phyloP scores from a whole-genome alignment of 2,329 filamentous ascomycete species.

The Eutypa lata region DNA sequence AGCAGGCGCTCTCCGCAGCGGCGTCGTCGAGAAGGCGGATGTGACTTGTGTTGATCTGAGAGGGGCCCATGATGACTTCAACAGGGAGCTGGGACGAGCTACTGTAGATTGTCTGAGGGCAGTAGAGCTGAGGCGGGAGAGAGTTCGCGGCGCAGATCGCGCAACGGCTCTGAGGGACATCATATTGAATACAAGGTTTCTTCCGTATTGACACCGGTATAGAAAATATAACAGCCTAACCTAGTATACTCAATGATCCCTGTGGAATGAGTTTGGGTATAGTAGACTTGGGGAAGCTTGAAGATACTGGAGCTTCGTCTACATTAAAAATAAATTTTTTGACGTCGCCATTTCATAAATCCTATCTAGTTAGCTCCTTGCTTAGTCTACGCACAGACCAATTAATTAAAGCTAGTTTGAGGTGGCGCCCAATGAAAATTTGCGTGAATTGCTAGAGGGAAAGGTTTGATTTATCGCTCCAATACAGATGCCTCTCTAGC shows the following conservation, averaged over 20 bases:
- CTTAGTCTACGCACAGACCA: too few relatives aligned
- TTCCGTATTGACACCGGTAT: neutral
- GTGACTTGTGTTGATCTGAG: constrained; percentile 35
- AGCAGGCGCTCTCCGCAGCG: constrained; percentile 38
- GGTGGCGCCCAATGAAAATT: too few relatives aligned
- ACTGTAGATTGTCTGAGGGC: constrained; percentile 48
- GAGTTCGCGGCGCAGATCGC: constrained; percentile 63
- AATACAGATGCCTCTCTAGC: too few relatives aligned
- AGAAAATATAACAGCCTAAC: too few relatives aligned
- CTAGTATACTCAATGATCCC: too few relatives aligned
- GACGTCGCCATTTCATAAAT: too few relatives aligned
- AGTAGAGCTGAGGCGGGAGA: constrained; percentile 54
- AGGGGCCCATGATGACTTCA: constrained; percentile 43
- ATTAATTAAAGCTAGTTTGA: too few relatives aligned
- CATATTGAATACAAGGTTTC: constrained; percentile 47
- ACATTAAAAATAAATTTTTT: too few relatives aligned
- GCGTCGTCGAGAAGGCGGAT: constrained; percentile 49
- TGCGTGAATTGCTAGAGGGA: too few relatives aligned
- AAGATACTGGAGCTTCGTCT: neutral
- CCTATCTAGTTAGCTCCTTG: too few relatives aligned
- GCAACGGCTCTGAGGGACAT: constrained; percentile 64
- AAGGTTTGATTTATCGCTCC: too few relatives aligned
- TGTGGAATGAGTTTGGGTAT: neutral
- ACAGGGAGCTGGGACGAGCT: constrained; percentile 45
- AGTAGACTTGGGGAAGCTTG: neutral